phyloP scores from a whole-genome alignment of 768 basidiomycete genomes.

The Cubamyces sp. region DNA sequence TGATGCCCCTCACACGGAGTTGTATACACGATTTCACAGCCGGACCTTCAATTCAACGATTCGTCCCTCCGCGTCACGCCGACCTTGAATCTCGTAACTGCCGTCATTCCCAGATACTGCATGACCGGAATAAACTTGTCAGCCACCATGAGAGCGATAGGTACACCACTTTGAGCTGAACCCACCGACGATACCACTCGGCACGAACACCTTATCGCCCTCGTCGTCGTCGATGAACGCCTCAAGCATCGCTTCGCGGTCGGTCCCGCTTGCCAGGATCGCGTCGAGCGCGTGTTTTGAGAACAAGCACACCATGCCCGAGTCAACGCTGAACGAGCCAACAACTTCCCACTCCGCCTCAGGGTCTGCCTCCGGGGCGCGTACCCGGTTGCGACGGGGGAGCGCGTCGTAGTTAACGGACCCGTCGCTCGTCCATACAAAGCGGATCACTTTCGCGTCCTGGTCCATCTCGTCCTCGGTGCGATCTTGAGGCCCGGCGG shows the following conservation, averaged over 20 bases:
- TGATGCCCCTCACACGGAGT: neutral
- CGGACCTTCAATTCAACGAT: neutral
- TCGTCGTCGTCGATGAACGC: constrained; percentile 2
- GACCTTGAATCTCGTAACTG: neutral
- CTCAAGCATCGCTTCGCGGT: constrained; percentile 4
- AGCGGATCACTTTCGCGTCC: neutral
- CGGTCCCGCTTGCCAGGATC: neutral
- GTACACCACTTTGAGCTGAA: neutral
- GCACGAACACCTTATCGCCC: neutral
- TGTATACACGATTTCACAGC: neutral
- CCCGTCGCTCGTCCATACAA: neutral
- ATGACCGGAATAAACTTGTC: neutral
- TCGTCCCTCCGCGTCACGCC: neutral
- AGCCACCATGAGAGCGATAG: no score
- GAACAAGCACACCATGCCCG: neutral
- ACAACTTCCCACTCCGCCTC: neutral
- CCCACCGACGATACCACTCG: neutral
- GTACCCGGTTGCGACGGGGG: neutral
- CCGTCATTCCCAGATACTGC: constrained; percentile 10
- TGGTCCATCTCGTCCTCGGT: neutral
- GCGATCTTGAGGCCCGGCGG: neutral
- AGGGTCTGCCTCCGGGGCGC: neutral
- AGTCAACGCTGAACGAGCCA: constrained; percentile 5
- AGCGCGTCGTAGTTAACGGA: constrained; percentile 6
- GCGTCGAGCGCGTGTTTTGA: neutral